Base-by-base conservation (phyloP, 2,329 filamentous ascomycete species). In the Aspergillus melleus region DNA sequence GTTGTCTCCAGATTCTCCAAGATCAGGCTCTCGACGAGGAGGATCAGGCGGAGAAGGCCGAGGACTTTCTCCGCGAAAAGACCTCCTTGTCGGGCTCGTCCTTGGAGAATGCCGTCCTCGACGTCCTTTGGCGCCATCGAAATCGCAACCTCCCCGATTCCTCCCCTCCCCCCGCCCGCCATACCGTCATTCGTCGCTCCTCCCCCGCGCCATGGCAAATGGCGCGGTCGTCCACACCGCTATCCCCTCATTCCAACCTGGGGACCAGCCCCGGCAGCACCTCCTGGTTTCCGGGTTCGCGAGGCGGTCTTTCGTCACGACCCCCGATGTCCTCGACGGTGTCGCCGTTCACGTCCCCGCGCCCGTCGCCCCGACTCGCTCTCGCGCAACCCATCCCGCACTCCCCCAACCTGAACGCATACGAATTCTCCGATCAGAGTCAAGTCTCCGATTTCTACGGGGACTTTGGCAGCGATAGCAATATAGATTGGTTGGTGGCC, bases 181-280 rank as follows among this genome's bases (percentile, higher is more conserved):
- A 96, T 76, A 94, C 91, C 54, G 89, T 96, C 70, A 88, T 98
- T 69, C 91, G 95, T 66, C 88, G 93, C 61, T 88, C 91, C 10
- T 98, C 95, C 46, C 95, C 95, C 52, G 93, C 95, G 52, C 92
- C 94, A 51, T 98, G 95, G 94, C 92, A 94, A 72, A 83, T 88
- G 68, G 84, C 85, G 67, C 84, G 90, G 64, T 86, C 84, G 72
- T 85, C 88, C 10, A 97, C 94, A 36, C 92, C 94, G 52, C 78
- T 92, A 32, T 90, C 91, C 42, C 96, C 92, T 51, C 93, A 93
- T 65, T 88, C 92, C 56, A 85, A 92, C 57, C 77, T 80, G 29
- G 88, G 87, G 39, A 90, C 92, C 51, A 92, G 90, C 68, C 91
- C 92, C n/a, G 86, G 92, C 51, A 90, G 90, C 59, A 91, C 91